A percentile compares a stretch with the other conserved stretches of the same genome.
These are phyloP conservation scores for Stachybotrys chartarum DNA, from an alignment of 2,329 filamentous ascomycete species.

Conservation along the genomic window DNA sequence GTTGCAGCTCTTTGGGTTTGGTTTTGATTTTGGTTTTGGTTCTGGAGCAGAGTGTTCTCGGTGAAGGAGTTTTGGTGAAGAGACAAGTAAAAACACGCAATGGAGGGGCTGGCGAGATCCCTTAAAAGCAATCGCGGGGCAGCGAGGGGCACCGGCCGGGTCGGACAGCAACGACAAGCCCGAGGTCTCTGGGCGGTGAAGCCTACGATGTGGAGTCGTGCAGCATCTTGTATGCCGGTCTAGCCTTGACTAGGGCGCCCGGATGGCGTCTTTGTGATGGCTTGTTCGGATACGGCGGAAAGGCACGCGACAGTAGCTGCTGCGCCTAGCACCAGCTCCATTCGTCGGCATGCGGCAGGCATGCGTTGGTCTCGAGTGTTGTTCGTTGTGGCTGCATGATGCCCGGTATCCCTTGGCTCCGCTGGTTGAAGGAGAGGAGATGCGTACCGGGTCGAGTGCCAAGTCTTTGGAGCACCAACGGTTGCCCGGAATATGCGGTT, in stretches of 20 bases:
- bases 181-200: background rate
- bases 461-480: too few species aligned
- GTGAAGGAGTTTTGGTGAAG: constrained; percentile 1
- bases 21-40: too few species aligned
- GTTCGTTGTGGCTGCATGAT: too few species aligned
- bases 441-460: too few species aligned
- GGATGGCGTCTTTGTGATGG: background rate
- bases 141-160: background rate
- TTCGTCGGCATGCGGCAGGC: background rate
- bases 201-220: background rate
- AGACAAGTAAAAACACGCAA: background rate
- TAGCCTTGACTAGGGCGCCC: background rate
- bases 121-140: background rate
- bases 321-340: background rate
- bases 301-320: background rate
- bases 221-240: background rate
- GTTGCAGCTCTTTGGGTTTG: background rate
- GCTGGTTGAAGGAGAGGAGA: too few species aligned
- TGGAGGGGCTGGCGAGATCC: background rate
- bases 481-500: too few species aligned
- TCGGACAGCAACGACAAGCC: background rate
- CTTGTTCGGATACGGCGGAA: background rate
- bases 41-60: too few species aligned
- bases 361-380: background rate
- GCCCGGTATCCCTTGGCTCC: too few species aligned